phyloP scores from a whole-genome alignment of 306 rosid genomes.

The Datisca glomerata region DNA sequence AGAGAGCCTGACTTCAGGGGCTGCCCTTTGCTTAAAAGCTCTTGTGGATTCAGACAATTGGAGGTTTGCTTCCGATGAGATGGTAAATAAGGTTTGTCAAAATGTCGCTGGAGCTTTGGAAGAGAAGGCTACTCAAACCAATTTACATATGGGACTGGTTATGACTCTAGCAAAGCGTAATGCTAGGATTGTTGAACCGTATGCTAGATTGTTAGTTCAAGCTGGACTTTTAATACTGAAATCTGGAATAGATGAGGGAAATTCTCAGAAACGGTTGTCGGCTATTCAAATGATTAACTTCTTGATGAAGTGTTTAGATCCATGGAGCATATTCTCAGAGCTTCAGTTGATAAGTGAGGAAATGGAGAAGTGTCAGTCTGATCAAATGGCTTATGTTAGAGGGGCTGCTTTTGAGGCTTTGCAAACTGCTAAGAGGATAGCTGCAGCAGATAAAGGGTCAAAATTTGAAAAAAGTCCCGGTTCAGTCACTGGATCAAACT shows the following conservation, averaged over 20 bases:
- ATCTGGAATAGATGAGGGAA: conserved; percentile 42
- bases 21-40: conserved; percentile 77
- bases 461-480: conserved; percentile 34
- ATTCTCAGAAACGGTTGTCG: conserved; percentile 61
- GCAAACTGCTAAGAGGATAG: conserved; percentile 60
- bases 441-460: conserved; percentile 25
- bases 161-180: conserved; percentile 77
- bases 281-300: conserved; percentile 76
- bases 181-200: conserved; percentile 69
- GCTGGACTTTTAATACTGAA: conserved; percentile 51
- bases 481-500: conserved; percentile 57
- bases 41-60: conserved; percentile 87
- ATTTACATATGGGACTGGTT: conserved; percentile 69
- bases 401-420: conserved; percentile 88
- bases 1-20: conserved; percentile 69
- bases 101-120: conserved; percentile 70
- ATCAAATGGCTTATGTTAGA: conserved; percentile 62
- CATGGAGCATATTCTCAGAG: conserved; percentile 66
- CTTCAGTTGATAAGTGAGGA: conserved; percentile 51
- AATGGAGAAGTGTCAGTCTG: conserved; percentile 73
- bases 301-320: conserved; percentile 71
- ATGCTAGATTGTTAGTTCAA: conserved; percentile 65
- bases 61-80: conserved; percentile 79
- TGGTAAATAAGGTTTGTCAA: conserved; percentile 79
- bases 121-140: conserved; percentile 55